Conservation (phyloP, 257 asterid species). For the Striga asiatica region DNA sequence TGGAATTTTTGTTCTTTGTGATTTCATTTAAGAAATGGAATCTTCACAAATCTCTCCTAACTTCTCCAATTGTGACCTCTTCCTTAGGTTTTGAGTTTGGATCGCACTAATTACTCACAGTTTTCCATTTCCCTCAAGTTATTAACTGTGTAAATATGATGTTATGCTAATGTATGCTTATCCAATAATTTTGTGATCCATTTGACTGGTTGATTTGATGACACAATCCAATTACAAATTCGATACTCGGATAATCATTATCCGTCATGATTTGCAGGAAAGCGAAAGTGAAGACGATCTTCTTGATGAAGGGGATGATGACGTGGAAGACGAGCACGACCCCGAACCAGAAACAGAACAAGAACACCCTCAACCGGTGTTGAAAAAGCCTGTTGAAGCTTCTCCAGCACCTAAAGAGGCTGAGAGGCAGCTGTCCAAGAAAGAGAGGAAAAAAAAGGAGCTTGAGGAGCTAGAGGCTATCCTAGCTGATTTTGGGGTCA, state of each 20-base stretch:
- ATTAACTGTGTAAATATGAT: too few relatives aligned
- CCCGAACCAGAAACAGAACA: slow-evolving; percentile 50
- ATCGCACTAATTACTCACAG: too few relatives aligned
- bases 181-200: too few relatives aligned
- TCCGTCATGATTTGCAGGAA: slow-evolving; percentile 29
- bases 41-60: neutral
- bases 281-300: slow-evolving; percentile 61
- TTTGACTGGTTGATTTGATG: too few relatives aligned
- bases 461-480: slow-evolving; percentile 91
- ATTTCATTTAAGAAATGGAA: neutral
- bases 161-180: too few relatives aligned
- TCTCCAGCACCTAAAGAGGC: slow-evolving; percentile 63
- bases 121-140: neutral
- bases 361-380: slow-evolving; percentile 36
- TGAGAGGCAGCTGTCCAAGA: slow-evolving; percentile 90
- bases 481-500: slow-evolving; percentile 75
- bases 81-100: neutral
- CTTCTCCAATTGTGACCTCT: neutral
- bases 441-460: slow-evolving; percentile 87
- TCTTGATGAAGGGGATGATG: slow-evolving; percentile 54
- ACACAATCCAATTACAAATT: neutral
- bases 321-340: slow-evolving; percentile 61
- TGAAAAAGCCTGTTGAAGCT: slow-evolving; percentile 41
- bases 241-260: neutral
- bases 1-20: neutral